A percentile compares a stretch with the other conserved stretches of the same genome.
Conservation (phyloP, 1,284 basidiomycete species). For the Fomes fomentarius region DNA sequence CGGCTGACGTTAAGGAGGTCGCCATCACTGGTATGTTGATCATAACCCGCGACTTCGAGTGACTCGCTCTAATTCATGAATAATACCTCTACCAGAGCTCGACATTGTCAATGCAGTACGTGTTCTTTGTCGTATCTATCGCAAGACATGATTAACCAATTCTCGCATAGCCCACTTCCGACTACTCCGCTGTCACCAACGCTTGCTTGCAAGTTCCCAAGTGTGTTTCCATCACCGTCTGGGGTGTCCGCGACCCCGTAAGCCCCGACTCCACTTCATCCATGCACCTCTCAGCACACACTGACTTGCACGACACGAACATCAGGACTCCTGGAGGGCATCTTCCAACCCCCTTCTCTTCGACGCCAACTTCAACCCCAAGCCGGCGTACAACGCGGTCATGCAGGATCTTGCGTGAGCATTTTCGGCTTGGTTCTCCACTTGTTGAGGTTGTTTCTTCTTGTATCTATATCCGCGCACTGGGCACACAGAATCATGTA, state of each 20-base stretch:
- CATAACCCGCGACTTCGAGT: not conserved
- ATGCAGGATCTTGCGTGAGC: constrained; percentile 32
- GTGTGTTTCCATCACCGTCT: constrained; percentile 52
- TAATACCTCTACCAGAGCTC: constrained; percentile 23
- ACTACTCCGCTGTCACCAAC: constrained; percentile 49
- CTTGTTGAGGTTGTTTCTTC: too few relatives aligned
- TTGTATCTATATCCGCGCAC: not conserved
- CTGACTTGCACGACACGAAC: not conserved
- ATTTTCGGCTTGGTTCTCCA: not conserved
- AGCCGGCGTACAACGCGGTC: constrained; percentile 50
- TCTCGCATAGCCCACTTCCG: constrained; percentile 31
- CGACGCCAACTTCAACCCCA: constrained; percentile 48
- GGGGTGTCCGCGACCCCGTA: constrained; percentile 51
- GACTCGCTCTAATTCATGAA: not conserved
- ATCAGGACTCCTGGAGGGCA: constrained; percentile 49
- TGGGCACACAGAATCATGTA: too few relatives aligned
- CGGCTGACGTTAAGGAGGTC: constrained; percentile 45
- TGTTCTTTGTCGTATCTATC: not conserved
- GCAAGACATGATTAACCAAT: not conserved
- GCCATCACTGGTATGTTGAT: constrained; percentile 44
- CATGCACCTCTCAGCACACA: not conserved
- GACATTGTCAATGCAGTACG: constrained; percentile 32
- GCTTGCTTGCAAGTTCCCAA: constrained; percentile 47
- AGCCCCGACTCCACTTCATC: constrained; percentile 18
- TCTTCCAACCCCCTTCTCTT: constrained; percentile 45